phyloP scores from a whole-genome alignment of 2,329 filamentous ascomycete species.

The Ophiognomonia clavigignenti-juglandacearum region DNA sequence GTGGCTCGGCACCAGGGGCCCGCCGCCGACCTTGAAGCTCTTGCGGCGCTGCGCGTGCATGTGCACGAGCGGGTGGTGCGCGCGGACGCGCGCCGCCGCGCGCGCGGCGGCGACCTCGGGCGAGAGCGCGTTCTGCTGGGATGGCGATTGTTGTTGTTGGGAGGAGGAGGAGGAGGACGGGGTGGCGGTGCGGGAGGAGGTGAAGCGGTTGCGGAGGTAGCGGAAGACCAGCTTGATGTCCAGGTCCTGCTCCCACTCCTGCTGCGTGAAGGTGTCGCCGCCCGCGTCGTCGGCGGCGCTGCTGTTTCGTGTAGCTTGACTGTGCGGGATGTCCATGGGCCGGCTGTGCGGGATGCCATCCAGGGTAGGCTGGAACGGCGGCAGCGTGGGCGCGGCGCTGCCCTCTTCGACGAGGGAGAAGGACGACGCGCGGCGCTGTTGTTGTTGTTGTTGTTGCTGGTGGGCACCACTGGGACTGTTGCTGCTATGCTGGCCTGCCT shows the following conservation, averaged over 20 bases:
- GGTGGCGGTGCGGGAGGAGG: conserved; percentile 37
- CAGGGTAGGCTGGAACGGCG: conserved; percentile 39
- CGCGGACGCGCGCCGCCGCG: conserved; percentile 74
- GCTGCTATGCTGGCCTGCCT: too few species aligned
- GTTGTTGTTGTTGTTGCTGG: conserved; percentile 15
- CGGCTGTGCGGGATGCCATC: conserved; percentile 34
- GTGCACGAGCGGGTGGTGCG: conserved; percentile 78
- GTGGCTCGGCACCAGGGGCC: conserved; percentile 34
- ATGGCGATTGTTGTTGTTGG: conserved; percentile 43
- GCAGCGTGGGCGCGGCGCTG: conserved; percentile 18
- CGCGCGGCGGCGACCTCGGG: conserved; percentile 49
- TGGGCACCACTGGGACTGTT: too few species aligned
- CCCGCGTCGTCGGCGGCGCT: too few species aligned
- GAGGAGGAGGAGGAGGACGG: conserved; percentile 42
- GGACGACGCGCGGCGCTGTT: conserved; percentile 8
- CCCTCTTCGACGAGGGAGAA: conserved; percentile 6
- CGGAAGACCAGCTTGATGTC: conserved; percentile 90
- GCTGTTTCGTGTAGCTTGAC: too few species aligned
- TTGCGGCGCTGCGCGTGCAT: conserved; percentile 55
- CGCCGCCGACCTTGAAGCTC: conserved; percentile 48
- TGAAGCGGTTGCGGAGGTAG: conserved; percentile 75
- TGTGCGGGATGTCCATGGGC: conserved; percentile 33
- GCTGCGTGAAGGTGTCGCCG: conserved; percentile 54
- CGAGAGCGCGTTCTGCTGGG: conserved; percentile 43
- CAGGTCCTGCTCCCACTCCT: conserved; percentile 91